Conservation (phyloP, 2,329 filamentous ascomycete species). For the Pseudopyricularia javanii region DNA sequence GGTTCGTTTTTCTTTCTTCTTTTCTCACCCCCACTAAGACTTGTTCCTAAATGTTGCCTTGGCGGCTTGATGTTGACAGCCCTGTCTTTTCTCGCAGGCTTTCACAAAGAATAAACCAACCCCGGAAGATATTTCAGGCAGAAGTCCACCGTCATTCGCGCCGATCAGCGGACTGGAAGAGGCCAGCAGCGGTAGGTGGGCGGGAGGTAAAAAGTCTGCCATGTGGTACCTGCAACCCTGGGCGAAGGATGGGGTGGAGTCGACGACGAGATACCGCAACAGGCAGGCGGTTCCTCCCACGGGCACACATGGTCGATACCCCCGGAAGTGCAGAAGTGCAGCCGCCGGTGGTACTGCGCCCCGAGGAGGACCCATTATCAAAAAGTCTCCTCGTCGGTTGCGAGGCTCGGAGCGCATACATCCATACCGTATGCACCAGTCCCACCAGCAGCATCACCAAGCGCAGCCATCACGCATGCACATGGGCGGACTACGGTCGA, state of each 20-base stretch:
- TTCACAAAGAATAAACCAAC: background rate
- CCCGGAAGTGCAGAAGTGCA: too few species aligned
- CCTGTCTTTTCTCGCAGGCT: background rate
- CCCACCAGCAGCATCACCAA: background rate
- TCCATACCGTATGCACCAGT: background rate
- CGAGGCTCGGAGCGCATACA: background rate
- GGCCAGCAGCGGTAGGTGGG: background rate
- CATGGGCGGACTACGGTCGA: background rate
- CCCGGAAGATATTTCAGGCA: too few species aligned
- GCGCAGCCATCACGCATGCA: background rate
- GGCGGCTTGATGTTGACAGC: background rate
- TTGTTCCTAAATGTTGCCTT: too few species aligned
- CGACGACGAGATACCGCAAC: slow-evolving; percentile 70
- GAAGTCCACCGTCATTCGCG: background rate
- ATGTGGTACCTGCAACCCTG: slow-evolving; percentile 68
- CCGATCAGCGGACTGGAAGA: background rate
- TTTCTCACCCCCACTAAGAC: background rate
- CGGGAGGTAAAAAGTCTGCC: slow-evolving; percentile 46
- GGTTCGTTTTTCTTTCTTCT: slow-evolving; percentile 31
- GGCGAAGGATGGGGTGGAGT: slow-evolving; percentile 64
- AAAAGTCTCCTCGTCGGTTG: background rate
- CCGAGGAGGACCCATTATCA: too few species aligned
- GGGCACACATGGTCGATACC: too few species aligned
- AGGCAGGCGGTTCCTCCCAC: too few species aligned
- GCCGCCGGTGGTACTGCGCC: too few species aligned